Percentiles rank a stretch among this genome's conserved stretches.
phyloP scores from a whole-genome alignment of 1,284 basidiomycete genomes.

The Coniferiporia sulphurascens region DNA sequence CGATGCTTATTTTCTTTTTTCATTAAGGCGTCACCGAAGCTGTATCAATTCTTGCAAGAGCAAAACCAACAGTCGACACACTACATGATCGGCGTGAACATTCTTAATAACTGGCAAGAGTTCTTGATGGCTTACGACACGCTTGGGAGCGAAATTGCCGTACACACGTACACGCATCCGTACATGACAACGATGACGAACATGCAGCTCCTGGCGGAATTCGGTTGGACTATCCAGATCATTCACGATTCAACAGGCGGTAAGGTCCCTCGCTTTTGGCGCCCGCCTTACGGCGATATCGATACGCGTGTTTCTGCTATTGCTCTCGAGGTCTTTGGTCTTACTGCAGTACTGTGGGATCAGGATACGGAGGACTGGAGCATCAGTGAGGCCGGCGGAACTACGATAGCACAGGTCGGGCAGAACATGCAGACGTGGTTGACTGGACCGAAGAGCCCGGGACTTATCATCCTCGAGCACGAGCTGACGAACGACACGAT shows the following conservation, averaged over 20 bases:
- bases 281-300: constrained; percentile 75
- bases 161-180: constrained; percentile 79
- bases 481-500: constrained; percentile 66
- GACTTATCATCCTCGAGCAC: constrained; percentile 81
- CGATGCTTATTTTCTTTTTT: constrained; percentile 7
- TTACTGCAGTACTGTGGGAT: constrained; percentile 76
- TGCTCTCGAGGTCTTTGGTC: constrained; percentile 65
- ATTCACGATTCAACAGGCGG: constrained; percentile 80
- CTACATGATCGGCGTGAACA: constrained; percentile 79
- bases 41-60: constrained; percentile 55
- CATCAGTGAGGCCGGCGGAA: constrained; percentile 36
- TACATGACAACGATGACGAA: constrained; percentile 79
- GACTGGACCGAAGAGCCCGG: constrained; percentile 60
- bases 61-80: constrained; percentile 67
- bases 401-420: constrained; percentile 41
- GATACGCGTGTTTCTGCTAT: constrained; percentile 72
- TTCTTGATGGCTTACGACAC: constrained; percentile 51
- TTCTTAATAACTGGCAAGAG: constrained; percentile 48
- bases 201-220: constrained; percentile 64
- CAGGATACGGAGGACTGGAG: constrained; percentile 72
- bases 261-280: constrained; percentile 66
- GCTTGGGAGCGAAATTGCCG: constrained; percentile 33
- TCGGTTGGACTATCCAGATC: constrained; percentile 81
- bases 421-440: constrained; percentile 51
- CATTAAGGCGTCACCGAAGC: constrained; percentile 29